Conservation (phyloP, 257 asterid genomes). For the Nicotiana obtusifolia region DNA sequence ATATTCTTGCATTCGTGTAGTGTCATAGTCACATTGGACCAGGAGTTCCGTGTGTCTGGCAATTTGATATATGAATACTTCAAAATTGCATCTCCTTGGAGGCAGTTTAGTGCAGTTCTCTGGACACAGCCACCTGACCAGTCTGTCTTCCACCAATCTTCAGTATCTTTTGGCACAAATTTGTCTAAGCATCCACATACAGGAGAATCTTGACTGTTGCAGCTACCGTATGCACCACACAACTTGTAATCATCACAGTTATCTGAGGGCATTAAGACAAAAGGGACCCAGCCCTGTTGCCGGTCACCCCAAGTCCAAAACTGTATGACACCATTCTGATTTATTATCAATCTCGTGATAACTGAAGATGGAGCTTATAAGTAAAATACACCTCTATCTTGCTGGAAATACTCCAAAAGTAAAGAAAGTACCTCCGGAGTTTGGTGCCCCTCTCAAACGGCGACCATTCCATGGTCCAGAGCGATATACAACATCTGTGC, state of each 20-base stretch:
- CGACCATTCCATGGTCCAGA: conserved; percentile 34
- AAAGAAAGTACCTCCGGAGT: conserved; percentile 8
- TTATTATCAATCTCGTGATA: conserved; percentile 17
- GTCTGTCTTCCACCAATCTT: conserved; percentile 14
- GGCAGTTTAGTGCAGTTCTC: conserved; percentile 20
- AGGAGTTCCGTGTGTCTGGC: conserved; percentile 22
- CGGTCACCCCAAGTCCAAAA: conserved; percentile 24
- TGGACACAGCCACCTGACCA: conserved; percentile 32
- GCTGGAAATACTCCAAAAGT: conserved; percentile 11
- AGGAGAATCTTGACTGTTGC: conserved; percentile 14
- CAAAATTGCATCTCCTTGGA: conserved; percentile 18
- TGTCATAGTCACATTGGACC: neutral
- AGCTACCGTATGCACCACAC: conserved; percentile 42
- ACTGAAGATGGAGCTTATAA: conserved; percentile 7
- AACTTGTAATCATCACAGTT: conserved; percentile 27
- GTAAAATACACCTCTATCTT: conserved; percentile 20
- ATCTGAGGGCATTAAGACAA: conserved; percentile 16
- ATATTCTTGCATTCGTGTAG: conserved; percentile 20
- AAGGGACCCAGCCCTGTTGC: conserved; percentile 21
- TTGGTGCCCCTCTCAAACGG: conserved; percentile 15
- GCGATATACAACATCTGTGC: neutral
- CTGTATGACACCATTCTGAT: conserved; percentile 17
- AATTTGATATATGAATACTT: conserved; percentile 20
- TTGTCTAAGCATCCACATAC: conserved; percentile 31
- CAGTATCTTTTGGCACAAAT: conserved; percentile 24